A percentile compares a stretch with the other conserved stretches of the same genome.
Evolutionary conservation across 768 basidiomycete species (phyloP).

Genomic region (Jaapia argillacea): DNA sequence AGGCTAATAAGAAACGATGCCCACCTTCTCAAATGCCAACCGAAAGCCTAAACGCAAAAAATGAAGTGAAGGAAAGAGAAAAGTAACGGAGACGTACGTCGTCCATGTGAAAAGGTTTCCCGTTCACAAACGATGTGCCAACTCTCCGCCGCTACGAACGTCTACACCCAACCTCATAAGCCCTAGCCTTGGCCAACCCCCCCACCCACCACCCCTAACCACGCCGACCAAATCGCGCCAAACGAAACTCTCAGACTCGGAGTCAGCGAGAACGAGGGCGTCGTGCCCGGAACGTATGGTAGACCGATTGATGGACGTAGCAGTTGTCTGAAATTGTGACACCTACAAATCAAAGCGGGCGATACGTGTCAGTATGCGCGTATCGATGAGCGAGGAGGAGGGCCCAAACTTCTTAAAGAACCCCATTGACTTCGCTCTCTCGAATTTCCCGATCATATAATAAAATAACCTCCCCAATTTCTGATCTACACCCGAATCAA

Average conservation of each 20-base stretch:
- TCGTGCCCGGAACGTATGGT: constrained; percentile 29
- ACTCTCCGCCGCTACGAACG: no score
- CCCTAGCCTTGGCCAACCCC: no score
- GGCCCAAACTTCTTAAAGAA: constrained; percentile 45
- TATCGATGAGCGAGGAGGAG: background rate
- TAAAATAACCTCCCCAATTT: constrained; percentile 69
- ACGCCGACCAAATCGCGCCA: no score
- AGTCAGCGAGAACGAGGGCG: no score
- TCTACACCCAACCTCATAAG: no score
- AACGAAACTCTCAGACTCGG: no score
- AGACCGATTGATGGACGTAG: constrained; percentile 31
- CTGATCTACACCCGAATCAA: constrained; percentile 28
- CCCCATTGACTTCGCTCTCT: constrained; percentile 48
- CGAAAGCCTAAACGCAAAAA: background rate
- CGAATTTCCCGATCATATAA: constrained; percentile 53
- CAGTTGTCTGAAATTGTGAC: constrained; percentile 22
- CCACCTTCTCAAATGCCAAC: background rate
- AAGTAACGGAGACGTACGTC: constrained; percentile 3
- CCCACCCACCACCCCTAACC: no score
- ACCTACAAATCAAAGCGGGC: constrained; percentile 24
- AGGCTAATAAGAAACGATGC: no score
- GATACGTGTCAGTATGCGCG: no score
- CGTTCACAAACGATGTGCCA: constrained; percentile 81
- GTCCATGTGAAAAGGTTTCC: constrained; percentile 61
- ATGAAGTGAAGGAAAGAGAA: no score